phyloP scores from a whole-genome alignment of 2,329 filamentous ascomycete genomes.

The Aspergillus nomiae region DNA sequence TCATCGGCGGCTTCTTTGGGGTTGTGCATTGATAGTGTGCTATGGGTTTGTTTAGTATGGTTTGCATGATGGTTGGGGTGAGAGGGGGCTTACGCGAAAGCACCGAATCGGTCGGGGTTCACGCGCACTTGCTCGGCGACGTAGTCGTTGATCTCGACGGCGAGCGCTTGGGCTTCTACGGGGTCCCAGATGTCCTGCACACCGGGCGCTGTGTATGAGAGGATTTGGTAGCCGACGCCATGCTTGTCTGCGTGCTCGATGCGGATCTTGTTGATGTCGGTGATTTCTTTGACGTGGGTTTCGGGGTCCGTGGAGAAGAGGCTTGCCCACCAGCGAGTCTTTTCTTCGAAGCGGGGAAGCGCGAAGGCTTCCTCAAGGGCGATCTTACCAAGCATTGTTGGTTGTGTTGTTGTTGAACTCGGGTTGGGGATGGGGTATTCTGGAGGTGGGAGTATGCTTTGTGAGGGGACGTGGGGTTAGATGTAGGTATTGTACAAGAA shows the following conservation, averaged over 20 bases:
- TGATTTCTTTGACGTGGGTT: conserved; percentile 60
- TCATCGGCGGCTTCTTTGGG: conserved; percentile 42
- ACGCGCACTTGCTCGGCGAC: conserved; percentile 46
- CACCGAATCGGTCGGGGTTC: conserved; percentile 46
- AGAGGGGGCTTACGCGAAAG: conserved; percentile 39
- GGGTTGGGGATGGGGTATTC: neutral
- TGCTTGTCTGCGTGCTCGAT: conserved; percentile 48
- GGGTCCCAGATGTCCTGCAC: conserved; percentile 51
- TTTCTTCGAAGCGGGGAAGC: conserved; percentile 60
- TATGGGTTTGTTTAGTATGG: conserved; percentile 6
- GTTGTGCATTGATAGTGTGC: conserved; percentile 44
- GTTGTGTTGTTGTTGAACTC: neutral
- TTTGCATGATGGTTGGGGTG: neutral
- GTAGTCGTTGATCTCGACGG: conserved; percentile 52
- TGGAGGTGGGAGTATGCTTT: neutral
- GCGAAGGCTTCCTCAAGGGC: conserved; percentile 65
- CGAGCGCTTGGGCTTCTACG: conserved; percentile 46
- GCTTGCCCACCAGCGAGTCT: conserved; percentile 62
- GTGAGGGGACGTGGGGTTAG: neutral
- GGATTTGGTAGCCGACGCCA: conserved; percentile 51
- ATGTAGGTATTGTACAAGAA: neutral
- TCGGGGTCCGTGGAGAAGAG: conserved; percentile 62
- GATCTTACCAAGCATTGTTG: conserved; percentile 60
- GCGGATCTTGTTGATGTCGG: conserved; percentile 47
- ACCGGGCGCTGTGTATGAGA: conserved; percentile 52